Conservation (phyloP, 2,329 filamentous ascomycete species). For the Geosmithia morbida region DNA sequence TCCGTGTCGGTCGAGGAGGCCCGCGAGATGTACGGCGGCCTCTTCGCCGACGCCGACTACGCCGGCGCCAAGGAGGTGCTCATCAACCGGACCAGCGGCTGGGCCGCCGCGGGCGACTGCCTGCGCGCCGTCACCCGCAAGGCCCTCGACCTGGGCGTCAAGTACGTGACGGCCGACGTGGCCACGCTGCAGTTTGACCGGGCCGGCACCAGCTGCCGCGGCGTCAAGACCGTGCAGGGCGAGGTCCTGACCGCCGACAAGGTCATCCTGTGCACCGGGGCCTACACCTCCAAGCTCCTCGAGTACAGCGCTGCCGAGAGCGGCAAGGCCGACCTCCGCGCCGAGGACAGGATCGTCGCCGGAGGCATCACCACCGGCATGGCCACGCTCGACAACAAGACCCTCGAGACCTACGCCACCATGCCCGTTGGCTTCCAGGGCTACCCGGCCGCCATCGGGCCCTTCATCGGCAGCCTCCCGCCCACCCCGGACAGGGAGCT, state of each 20-base stretch:
- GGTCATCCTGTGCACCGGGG: constrained; percentile 39
- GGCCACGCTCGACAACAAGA: constrained; percentile 32
- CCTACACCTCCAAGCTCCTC: constrained; percentile 41
- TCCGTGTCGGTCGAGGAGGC: constrained; percentile 29
- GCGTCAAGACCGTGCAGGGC: constrained; percentile 32
- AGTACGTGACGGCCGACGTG: constrained; percentile 40
- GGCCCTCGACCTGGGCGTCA: constrained; percentile 39
- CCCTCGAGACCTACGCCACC: constrained; percentile 26
- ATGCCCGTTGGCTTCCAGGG: constrained; percentile 35
- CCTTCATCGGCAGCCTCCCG: constrained; percentile 43
- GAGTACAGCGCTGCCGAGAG: constrained; percentile 33
- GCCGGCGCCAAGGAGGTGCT: constrained; percentile 40
- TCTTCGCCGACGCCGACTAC: constrained; percentile 48
- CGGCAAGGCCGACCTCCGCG: constrained; percentile 30
- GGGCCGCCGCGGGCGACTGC: constrained; percentile 46
- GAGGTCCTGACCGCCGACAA: constrained; percentile 29
- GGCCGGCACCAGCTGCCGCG: constrained; percentile 24
- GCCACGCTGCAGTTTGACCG: constrained; percentile 29
- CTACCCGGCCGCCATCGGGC: constrained; percentile 21
- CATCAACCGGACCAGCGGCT: constrained; percentile 47
- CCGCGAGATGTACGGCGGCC: constrained; percentile 36
- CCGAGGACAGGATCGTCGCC: constrained; percentile 39
- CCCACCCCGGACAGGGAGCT: constrained; percentile 33
- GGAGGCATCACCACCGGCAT: constrained; percentile 46
- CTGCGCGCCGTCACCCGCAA: constrained; percentile 37